phyloP scores from a whole-genome alignment of 163 green algal species.

The Scenedesmus sp. region DNA sequence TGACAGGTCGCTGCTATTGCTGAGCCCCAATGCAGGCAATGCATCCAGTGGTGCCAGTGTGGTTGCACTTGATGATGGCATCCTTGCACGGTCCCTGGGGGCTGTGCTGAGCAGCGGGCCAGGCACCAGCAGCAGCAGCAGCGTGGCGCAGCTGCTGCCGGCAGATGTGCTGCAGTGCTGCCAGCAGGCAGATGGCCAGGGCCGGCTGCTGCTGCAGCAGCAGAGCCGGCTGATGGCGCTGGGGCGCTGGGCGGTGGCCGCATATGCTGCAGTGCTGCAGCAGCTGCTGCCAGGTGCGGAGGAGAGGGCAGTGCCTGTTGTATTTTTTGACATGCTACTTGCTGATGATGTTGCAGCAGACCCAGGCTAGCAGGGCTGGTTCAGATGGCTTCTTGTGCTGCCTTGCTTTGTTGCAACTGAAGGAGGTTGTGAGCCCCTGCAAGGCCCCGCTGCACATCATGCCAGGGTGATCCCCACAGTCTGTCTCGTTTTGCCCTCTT shows the following conservation, averaged over 20 bases:
- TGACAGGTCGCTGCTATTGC: slow-evolving; percentile 27
- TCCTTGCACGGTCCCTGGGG: not conserved
- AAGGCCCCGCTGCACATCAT: too few relatives aligned
- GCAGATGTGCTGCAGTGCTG: slow-evolving; percentile 7
- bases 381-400: too few relatives aligned
- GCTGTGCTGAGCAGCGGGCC: not conserved
- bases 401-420: too few relatives aligned
- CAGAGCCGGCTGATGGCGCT: not conserved
- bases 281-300: slow-evolving; percentile 33
- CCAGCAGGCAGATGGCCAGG: not conserved
- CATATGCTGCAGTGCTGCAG: slow-evolving; percentile 16
- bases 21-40: slow-evolving; percentile 15
- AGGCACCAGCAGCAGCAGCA: slow-evolving; percentile 28
- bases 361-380: too few relatives aligned
- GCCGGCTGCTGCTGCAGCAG: slow-evolving; percentile 19
- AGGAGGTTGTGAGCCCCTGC: too few relatives aligned
- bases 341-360: not conserved
- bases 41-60: not conserved
- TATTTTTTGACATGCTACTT: too few relatives aligned
- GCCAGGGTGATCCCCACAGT: too few relatives aligned
- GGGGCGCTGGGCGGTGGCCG: slow-evolving; percentile 10
- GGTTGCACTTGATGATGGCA: not conserved
- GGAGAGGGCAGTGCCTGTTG: not conserved
- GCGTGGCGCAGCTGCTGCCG: slow-evolving; percentile 18
- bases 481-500: not conserved